Base-by-base conservation (phyloP, 805 yeast species). In the Starmerella riodocensis region DNA sequence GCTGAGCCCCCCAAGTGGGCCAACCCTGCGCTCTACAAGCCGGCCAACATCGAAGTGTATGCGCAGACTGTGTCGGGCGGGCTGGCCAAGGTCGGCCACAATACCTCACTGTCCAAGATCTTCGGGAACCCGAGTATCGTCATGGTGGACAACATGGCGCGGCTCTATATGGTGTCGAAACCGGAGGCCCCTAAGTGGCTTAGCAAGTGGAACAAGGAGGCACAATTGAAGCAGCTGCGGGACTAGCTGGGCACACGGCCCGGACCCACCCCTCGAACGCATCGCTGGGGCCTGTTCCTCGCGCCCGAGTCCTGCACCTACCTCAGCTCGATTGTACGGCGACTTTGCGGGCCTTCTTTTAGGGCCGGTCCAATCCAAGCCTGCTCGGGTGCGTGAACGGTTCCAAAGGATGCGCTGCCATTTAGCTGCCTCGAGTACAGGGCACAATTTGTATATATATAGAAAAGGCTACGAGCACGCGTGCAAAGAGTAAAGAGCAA, bases 21-120 rank as follows among this genome's bases (percentile, higher is more conserved):
- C 9, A 84, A 78, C 49, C 48, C 49, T 21, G 48, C 54, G 29
- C 70, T 75, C 43, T 83, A 84, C 55, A 61, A 66, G 0, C 58
- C 70, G 4, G 73, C 70, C 47, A 70, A 70, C 39, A 60, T 85
- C 20, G 77, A 80, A 37, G 78, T 78, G 5, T 88, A 68, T 58
- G 75, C 82, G 75, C 96, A 83, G 57, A 83, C 95, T 0, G 67
- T 62, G 24, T 53, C 74, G 2, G 95, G 95, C 36, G 96, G 96
- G 0, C 66, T 88, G 44, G 76, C 84, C 32, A 84, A 83, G 58
- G 73, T 79, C 4, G 94, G 94, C 21, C 81, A 78, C 56, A 83
- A 80, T 48, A 70, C 75, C 18, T 63, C 80, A 1, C 56, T 88
- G 18, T 70, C 73, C 51, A 70, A 71, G 37, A 79, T 77, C 0